These are phyloP conservation scores for Thuja plicata DNA, from an alignment of 83 land plant species.

Conservation along the genomic window DNA sequence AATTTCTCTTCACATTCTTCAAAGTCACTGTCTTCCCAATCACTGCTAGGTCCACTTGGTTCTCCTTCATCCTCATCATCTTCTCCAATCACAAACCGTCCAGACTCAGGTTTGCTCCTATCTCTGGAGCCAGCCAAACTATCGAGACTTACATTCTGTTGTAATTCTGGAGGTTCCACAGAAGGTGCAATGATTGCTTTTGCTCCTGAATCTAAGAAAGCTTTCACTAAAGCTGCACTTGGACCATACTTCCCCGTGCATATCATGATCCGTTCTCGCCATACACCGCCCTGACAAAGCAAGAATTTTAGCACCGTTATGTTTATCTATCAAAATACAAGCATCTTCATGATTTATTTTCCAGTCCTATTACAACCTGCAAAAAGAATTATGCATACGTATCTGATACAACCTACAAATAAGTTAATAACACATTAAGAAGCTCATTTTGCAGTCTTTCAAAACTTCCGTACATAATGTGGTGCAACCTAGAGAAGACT, in stretches of 20 bases:
- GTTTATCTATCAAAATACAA: background rate
- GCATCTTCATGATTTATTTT: background rate
- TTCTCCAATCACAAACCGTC: conserved; percentile 85
- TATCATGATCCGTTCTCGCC: conserved; percentile 92
- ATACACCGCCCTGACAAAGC: conserved; percentile 82
- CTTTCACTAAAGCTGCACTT: conserved; percentile 61
- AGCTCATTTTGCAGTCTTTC: background rate
- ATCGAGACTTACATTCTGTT: conserved; percentile 24
- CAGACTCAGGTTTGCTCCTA: conserved; percentile 40
- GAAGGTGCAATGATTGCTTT: conserved; percentile 91
- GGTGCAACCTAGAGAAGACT: background rate
- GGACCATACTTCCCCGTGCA: conserved; percentile 89
- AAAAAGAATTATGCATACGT: background rate
- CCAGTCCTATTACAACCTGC: background rate
- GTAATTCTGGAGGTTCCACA: conserved; percentile 67
- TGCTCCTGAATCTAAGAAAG: conserved; percentile 94
- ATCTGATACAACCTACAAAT: background rate
- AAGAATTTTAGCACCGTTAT: background rate
- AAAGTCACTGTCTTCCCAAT: conserved; percentile 96
- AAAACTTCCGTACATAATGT: background rate
- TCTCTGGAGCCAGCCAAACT: conserved; percentile 37
- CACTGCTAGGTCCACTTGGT: conserved; percentile 62
- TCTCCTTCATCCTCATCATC: conserved; percentile 82
- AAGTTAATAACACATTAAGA: background rate
- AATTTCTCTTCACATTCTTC: conserved; percentile 53